Evolutionary conservation across 179 eudicot genomes (phyloP).

Genomic region (Camellia oleifera): DNA sequence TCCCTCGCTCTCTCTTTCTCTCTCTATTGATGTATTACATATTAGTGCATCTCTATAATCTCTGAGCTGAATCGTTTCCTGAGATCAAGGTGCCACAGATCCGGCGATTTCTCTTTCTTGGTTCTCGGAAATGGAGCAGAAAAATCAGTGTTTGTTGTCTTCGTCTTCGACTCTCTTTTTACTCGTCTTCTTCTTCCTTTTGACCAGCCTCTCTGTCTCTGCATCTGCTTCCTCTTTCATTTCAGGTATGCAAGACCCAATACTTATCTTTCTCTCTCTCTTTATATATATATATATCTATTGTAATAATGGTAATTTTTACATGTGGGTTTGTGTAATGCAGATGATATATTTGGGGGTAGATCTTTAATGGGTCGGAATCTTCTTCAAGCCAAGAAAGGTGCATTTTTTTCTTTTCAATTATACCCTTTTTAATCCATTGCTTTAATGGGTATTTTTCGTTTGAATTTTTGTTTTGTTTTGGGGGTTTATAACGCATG

Average conservation of each 20-base stretch:
- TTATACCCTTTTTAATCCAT: too few species aligned
- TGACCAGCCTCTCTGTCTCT: slow-evolving; percentile 16
- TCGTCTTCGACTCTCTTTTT: background rate
- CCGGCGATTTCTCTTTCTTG: background rate
- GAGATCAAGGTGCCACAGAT: background rate
- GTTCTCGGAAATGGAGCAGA: slow-evolving; percentile 11
- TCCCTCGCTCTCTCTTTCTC: background rate
- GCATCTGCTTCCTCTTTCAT: slow-evolving; percentile 20
- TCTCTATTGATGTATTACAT: background rate
- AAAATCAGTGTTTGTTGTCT: background rate
- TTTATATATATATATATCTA: too few species aligned
- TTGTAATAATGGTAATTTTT: too few species aligned
- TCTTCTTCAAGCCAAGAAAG: too few species aligned
- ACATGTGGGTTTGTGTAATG: background rate
- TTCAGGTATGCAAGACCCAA: too few species aligned
- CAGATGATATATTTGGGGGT: too few species aligned
- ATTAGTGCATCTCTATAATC: background rate
- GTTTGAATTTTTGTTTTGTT: too few species aligned
- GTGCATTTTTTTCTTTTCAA: too few species aligned
- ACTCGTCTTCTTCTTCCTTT: slow-evolving; percentile 17
- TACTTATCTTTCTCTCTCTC: too few species aligned
- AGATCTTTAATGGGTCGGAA: too few species aligned
- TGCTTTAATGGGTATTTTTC: too few species aligned
- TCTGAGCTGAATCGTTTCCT: background rate
- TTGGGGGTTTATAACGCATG: too few species aligned